Evolutionary conservation across 805 yeast species (phyloP).

Genomic region (Saturnispora gosingensis): DNA sequence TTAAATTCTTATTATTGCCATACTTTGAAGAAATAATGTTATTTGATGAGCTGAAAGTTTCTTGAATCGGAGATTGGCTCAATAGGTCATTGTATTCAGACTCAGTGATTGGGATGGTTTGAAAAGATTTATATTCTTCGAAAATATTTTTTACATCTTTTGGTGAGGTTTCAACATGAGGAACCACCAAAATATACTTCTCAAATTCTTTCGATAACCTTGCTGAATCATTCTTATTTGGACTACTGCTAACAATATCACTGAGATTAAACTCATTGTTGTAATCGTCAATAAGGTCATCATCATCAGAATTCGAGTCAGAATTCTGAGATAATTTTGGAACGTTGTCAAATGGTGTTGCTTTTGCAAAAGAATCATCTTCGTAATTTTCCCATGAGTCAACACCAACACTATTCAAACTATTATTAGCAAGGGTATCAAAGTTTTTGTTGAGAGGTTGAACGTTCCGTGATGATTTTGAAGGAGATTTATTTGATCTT

Average conservation of each 20-base stretch:
- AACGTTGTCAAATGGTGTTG: background rate
- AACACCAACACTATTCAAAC: slow-evolving; percentile 4
- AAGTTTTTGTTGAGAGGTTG: background rate
- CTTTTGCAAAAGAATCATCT: slow-evolving; percentile 10
- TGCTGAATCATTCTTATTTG: background rate
- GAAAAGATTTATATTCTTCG: slow-evolving; percentile 5
- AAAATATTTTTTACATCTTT: background rate
- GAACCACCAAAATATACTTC: slow-evolving; percentile 8
- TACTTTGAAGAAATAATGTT: background rate
- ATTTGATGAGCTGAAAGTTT: background rate
- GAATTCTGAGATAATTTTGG: background rate
- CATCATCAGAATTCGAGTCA: slow-evolving; percentile 3
- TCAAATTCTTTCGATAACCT: background rate
- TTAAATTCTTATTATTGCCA: background rate
- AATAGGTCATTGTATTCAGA: slow-evolving; percentile 19
- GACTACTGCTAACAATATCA: slow-evolving; percentile 7
- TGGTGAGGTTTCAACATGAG: slow-evolving; percentile 1
- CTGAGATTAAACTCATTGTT: background rate
- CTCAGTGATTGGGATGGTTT: slow-evolving; percentile 15
- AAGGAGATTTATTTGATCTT: slow-evolving; percentile 3
- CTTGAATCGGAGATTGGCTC: background rate
- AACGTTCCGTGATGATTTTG: background rate
- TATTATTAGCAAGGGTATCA: background rate
- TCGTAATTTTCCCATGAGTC: slow-evolving; percentile 13
- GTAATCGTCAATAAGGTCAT: background rate